Base-by-base conservation (phyloP, 805 yeast genomes). In the Ascoidea tarda region DNA sequence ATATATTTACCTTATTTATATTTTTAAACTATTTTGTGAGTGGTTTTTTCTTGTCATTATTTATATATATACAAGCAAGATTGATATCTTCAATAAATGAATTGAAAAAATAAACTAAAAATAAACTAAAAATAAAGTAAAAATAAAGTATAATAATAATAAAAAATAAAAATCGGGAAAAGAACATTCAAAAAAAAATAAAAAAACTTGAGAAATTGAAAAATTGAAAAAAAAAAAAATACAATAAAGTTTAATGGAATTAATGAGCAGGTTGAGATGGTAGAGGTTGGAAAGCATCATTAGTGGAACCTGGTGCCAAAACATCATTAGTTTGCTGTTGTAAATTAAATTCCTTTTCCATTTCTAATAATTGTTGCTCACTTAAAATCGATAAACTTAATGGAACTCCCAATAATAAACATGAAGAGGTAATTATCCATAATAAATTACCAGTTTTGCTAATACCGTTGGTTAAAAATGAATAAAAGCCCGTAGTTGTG, bases 281-380 rank as follows among this genome's bases (percentile, higher is more conserved):
- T 10, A 14, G 14, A 38, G 44, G 44, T 38, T 38, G 44, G 14
- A 38, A 38, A 10, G 14, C 44, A 10, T 38, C 14, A 38, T 38
- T 14, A 38, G 44, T 79, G 47, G 81, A 75, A 57, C 86, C 85
- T 56, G 84, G 81, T 47, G 88, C 84, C 62, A 85, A 70, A 49
- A 84, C 77, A 54, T 82, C 89, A 62, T 79, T 82, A 32, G 89
- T 84, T 56, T 84, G 82, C 67, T 82, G 84, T 68, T 84, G 91
- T 63, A 84, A 71, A 54, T 84, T 80, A 76, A 88, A 82, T 66
- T 89, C 93, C 73, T 86, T 88, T 74, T 90, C 97, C 83, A 87
- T 78, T 72, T 90, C 97, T 65, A 83, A 81, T 67, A 90, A 78
- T 73, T 91, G 97, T 66, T 89, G 95, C 73, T 91, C 97, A 55